Percentiles rank a stretch among this genome's conserved stretches.
These are phyloP conservation scores for Globisporangium middletonii DNA, from an alignment of 352 stramenopile species.

Conservation along the genomic window DNA sequence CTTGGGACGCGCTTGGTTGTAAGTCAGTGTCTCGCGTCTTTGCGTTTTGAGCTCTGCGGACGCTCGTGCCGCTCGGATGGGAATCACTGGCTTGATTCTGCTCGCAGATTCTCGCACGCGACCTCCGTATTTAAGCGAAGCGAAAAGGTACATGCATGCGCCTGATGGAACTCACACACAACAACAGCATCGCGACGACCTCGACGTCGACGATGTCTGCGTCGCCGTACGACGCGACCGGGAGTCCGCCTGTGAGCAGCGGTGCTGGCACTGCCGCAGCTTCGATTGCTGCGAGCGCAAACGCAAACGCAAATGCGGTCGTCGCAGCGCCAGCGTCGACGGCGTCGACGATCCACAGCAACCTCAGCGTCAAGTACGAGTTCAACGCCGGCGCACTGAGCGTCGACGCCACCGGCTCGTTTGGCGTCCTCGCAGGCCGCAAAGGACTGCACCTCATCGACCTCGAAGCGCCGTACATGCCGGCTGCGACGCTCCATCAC, in stretches of 20 bases:
- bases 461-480: constrained; percentile 56
- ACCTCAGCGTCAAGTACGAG: constrained; percentile 55
- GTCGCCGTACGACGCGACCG: constrained; percentile 8
- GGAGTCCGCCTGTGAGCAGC: constrained; percentile 1
- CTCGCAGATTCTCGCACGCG: not conserved
- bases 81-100: not conserved
- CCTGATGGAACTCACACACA: not conserved
- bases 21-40: not conserved
- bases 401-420: constrained; percentile 62
- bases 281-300: not conserved
- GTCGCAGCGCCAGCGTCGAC: not conserved
- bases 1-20: not conserved
- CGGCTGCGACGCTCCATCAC: constrained; percentile 55
- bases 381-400: constrained; percentile 62
- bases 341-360: constrained; percentile 36
- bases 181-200: not conserved
- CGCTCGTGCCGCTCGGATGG: not conserved
- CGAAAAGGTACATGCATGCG: not conserved
- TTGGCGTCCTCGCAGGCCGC: constrained; percentile 59
- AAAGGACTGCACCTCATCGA: constrained; percentile 71
- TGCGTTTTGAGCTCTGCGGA: not conserved
- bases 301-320: not conserved
- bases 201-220: constrained; percentile 7
- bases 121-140: not conserved
- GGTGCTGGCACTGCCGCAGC: constrained; percentile 1